Evolutionary conservation across 345 rosid genomes (phyloP).

Genomic region (Gossypium herbaceum): DNA sequence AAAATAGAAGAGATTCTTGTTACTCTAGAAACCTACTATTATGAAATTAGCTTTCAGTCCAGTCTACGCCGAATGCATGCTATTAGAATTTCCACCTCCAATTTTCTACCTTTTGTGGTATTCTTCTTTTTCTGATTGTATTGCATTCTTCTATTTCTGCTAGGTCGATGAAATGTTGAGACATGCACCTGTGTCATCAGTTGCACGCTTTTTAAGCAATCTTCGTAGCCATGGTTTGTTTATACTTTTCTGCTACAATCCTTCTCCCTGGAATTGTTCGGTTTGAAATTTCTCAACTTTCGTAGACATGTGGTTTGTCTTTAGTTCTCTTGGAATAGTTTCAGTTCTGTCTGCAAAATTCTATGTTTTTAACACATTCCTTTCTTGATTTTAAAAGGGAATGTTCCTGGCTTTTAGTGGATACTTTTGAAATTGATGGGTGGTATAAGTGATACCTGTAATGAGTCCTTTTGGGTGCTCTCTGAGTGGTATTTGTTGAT

Average conservation of each 20-base stretch:
- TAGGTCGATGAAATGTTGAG: constrained; percentile 76
- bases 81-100: neutral
- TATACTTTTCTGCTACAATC: constrained; percentile 9
- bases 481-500: constrained; percentile 15
- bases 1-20: neutral
- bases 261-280: neutral
- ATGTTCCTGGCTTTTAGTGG: neutral
- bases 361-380: neutral
- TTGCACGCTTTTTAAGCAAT: constrained; percentile 60
- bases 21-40: neutral
- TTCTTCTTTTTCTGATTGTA: neutral
- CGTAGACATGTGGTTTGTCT: neutral
- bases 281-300: neutral
- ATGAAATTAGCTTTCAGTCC: neutral
- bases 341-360: neutral
- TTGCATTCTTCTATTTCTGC: constrained; percentile 9
- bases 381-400: neutral
- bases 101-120: neutral
- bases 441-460: neutral
- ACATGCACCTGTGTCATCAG: constrained; percentile 52
- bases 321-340: neutral
- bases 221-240: constrained; percentile 73
- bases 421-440: constrained; percentile 2
- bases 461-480: constrained; percentile 13
- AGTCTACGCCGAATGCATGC: neutral